Base-by-base conservation (phyloP, 495 filamentous ascomycete genomes). In the Bryoglossum gracile region DNA sequence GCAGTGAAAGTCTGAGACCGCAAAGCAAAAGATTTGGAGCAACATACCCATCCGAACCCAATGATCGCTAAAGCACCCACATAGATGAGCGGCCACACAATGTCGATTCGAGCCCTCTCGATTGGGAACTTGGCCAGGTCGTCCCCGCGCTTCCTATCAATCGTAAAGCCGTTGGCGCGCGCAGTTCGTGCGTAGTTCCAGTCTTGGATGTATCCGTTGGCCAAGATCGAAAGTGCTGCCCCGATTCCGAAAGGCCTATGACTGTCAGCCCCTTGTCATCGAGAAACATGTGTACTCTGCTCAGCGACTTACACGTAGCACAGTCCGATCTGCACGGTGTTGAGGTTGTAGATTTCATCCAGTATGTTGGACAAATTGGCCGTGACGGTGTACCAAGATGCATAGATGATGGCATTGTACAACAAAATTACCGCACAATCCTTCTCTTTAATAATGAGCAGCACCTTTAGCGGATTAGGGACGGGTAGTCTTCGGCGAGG, bases 91-190 rank as follows among this genome's bases (percentile, higher is more conserved):
- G 68, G 68, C 32, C 70, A 67, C 24, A 72, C 68, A 18, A 77
- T 65, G 37, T 76, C 61, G 21, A 83, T 63, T 4, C 81, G 70
- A 1, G 81, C 78, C 24, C 66, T 67, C 51, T 82, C 78, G 39
- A 84, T 75, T 3, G 81, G 81, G 40, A 83, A 83, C 10, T 70
- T 60, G 0, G 57, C 53, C n/a, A 82, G 55, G 35, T 80, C 74
- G 22, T 68, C 65, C 23, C 68, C 62, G 0, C 67, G 66, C 14
- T 70, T 68, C 10, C 65, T 65, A 11, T 66, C 56, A 3, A 74
- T 51, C 0, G 65, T 57, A 5, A 76, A 44, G 8, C 68, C 62
- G 1, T 70, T 48, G 2, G 57, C 48, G 8, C 59, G 53, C 8
- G 74, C 66, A 24, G 59, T 63, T 4, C 65, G 67, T 0, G 60